Conservation (phyloP, 306 rosid species). For the Acacia confusa region DNA sequence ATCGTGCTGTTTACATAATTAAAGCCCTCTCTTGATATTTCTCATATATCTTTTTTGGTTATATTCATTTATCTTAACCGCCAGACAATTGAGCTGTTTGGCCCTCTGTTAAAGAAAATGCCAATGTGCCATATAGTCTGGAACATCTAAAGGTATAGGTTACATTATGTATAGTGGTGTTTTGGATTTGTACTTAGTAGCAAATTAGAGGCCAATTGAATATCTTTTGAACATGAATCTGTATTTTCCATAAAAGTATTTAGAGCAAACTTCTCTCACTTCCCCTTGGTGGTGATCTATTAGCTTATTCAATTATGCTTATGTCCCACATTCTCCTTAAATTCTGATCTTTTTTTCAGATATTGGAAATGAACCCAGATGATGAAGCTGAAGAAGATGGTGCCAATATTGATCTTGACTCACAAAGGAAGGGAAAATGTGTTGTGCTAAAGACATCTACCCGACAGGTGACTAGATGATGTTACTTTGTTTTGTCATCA, state of each 20-base stretch:
- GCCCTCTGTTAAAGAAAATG: not conserved
- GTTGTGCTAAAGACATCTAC: constrained; percentile 94
- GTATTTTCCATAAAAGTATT: not conserved
- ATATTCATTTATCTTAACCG: not conserved
- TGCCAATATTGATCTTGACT: constrained; percentile 95
- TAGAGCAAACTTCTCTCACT: not conserved
- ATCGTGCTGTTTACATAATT: not conserved
- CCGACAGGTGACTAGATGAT: constrained; percentile 60
- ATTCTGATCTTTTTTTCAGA: constrained; percentile 41
- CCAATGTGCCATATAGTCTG: not conserved
- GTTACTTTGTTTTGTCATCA: not conserved
- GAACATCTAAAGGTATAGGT: not conserved
- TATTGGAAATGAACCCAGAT: constrained; percentile 96
- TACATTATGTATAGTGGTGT: not conserved
- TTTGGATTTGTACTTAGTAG: not conserved
- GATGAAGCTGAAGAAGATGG: constrained; percentile 97
- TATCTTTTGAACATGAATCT: not conserved
- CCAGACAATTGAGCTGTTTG: not conserved
- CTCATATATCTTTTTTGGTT: not conserved
- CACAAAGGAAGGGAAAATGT: constrained; percentile 92
- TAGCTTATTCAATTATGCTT: not conserved
- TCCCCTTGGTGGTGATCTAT: not conserved
- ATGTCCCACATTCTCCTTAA: not conserved
- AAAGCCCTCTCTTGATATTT: not conserved
- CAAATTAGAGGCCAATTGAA: not conserved